Conservation (phyloP, 371 early-diverging fungal species). For the Smittium mucronatum region DNA sequence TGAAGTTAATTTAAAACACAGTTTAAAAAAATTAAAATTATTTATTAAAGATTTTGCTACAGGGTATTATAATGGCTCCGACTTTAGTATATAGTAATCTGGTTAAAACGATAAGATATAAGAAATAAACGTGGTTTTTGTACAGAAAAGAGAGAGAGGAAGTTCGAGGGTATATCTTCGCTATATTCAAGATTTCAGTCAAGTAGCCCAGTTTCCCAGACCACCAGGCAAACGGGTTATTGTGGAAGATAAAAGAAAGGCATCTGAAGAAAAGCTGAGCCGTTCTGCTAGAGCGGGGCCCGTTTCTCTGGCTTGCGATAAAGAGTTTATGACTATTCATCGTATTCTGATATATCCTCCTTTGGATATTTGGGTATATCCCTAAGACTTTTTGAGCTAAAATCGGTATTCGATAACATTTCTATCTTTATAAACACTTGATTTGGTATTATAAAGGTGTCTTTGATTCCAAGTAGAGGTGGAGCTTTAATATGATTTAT, state of each 20-base stretch:
- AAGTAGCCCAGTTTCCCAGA: neutral
- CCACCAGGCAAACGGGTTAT: neutral
- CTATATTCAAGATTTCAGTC: neutral
- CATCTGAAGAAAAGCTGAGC: neutral
- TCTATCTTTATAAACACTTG: too few species aligned
- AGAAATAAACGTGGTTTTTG: too few species aligned
- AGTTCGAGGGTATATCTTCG: neutral
- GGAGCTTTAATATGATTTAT: too few species aligned
- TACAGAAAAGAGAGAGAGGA: too few species aligned
- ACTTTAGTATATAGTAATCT: too few species aligned
- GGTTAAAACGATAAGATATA: too few species aligned
- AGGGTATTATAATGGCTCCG: too few species aligned
- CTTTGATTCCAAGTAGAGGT: too few species aligned
- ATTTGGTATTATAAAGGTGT: too few species aligned
- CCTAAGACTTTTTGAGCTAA: too few species aligned
- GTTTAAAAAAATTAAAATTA: neutral
- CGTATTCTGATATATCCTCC: neutral
- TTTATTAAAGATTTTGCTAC: too few species aligned
- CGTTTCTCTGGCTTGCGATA: neutral
- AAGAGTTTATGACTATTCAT: neutral
- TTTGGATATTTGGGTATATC: constrained; percentile 4
- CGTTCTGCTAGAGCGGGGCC: neutral
- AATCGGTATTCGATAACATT: too few species aligned
- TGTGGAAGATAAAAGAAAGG: neutral
- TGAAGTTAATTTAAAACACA: neutral